Conservation (phyloP, 164 flowering plant genomes). For the Berberis vulgaris region DNA sequence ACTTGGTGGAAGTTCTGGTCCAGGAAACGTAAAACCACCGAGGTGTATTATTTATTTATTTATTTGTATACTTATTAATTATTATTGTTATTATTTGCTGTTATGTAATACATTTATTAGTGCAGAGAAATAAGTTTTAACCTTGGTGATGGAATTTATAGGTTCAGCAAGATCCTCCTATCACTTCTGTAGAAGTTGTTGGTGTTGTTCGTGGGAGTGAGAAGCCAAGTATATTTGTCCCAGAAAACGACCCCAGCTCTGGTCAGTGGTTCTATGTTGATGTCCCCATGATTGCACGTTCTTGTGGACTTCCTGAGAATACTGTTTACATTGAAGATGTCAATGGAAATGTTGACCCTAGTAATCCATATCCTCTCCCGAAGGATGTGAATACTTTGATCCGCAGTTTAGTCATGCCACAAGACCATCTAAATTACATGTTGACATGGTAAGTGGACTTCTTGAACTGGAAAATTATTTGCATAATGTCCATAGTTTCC, state of each 20-base stretch:
- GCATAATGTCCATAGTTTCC: too few relatives aligned
- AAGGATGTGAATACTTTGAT: slow-evolving; percentile 70
- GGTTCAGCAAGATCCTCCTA: slow-evolving; percentile 31
- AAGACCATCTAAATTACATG: slow-evolving; percentile 86
- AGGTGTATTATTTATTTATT: slow-evolving; percentile 32
- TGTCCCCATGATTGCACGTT: slow-evolving; percentile 68
- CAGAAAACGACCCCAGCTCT: slow-evolving; percentile 70
- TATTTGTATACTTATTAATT: too few relatives aligned
- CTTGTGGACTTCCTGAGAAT: slow-evolving; percentile 59
- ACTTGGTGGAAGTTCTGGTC: slow-evolving; percentile 78
- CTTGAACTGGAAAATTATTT: neutral
- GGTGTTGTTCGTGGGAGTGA: slow-evolving; percentile 89
- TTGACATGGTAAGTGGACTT: slow-evolving; percentile 47
- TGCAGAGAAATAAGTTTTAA: neutral
- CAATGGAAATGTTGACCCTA: slow-evolving; percentile 53
- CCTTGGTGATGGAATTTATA: slow-evolving; percentile 15
- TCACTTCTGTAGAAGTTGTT: slow-evolving; percentile 43
- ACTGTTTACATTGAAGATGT: slow-evolving; percentile 72
- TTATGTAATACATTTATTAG: slow-evolving; percentile 10
- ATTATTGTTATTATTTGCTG: too few relatives aligned
- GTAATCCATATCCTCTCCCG: slow-evolving; percentile 89
- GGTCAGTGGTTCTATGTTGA: slow-evolving; percentile 93
- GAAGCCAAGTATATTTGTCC: slow-evolving; percentile 93
- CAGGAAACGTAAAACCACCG: slow-evolving; percentile 29
- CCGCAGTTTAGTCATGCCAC: slow-evolving; percentile 90